These are phyloP conservation scores for Juncus inflexus DNA, from an alignment of 176 grass and related monocot species.

Conservation along the genomic window DNA sequence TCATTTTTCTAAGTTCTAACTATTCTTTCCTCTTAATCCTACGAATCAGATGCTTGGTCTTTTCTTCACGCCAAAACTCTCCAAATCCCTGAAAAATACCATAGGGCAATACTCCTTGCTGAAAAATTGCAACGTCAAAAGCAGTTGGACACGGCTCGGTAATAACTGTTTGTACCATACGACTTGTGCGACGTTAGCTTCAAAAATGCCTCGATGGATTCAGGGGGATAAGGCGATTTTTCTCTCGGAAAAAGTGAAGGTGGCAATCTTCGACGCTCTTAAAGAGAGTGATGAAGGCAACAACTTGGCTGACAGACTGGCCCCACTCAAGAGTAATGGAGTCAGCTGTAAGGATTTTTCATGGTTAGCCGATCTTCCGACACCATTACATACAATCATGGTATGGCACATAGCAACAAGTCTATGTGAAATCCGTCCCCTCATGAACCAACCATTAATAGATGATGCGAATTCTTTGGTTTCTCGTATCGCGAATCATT, in stretches of 20 bases:
- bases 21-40: no score
- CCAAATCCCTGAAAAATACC: background rate
- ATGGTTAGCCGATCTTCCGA: background rate
- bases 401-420: constrained; percentile 43
- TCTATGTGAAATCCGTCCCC: background rate
- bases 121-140: background rate
- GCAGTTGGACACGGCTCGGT: background rate
- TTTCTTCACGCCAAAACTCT: background rate
- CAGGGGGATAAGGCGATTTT: background rate
- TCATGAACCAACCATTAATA: background rate
- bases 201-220: background rate
- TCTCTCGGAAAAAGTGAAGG: background rate
- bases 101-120: constrained; percentile 15
- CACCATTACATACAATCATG: constrained; percentile 29
- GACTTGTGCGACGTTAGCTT: background rate
- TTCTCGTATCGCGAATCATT: no score
- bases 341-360: background rate
- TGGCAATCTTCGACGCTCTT: constrained; percentile 14
- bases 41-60: background rate
- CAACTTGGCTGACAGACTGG: no score
- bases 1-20: background rate
- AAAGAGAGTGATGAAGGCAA: no score
- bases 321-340: no score
- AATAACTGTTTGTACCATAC: background rate
- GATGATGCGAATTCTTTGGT: no score